A percentile compares a stretch with the other conserved stretches of the same genome.
These are phyloP conservation scores for Paraglomus occultum DNA, from an alignment of 192 early-diverging fungal species.

Conservation along the genomic window DNA sequence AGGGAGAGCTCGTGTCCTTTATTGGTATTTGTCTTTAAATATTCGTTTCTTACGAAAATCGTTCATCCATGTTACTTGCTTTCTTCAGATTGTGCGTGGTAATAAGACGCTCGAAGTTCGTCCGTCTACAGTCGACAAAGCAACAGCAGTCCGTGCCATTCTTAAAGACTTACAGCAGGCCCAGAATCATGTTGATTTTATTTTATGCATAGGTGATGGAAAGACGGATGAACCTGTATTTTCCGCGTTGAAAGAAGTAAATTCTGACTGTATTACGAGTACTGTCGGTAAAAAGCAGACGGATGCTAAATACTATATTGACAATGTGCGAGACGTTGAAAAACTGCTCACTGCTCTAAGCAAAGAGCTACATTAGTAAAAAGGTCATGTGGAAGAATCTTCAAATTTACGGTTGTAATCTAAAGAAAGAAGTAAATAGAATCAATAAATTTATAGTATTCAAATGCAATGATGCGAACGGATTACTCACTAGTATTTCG, in stretches of 20 bases:
- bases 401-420: too few relatives aligned
- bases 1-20: too few relatives aligned
- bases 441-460: too few relatives aligned
- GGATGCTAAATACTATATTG: conserved; percentile 85
- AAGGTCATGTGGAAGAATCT: too few relatives aligned
- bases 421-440: too few relatives aligned
- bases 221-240: conserved; percentile 97
- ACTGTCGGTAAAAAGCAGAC: conserved; percentile 98
- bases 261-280: conserved; percentile 59
- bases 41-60: conserved; percentile 17
- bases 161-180: conserved; percentile 65
- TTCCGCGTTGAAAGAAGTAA: conserved; percentile 55
- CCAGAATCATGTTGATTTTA: conserved; percentile 53
- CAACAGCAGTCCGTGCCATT: conserved; percentile 83
- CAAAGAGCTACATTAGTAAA: too few relatives aligned
- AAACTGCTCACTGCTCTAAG: conserved; percentile 41
- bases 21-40: background rate
- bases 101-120: conserved; percentile 97
- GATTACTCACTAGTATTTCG: too few relatives aligned
- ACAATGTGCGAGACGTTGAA: conserved; percentile 58
- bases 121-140: conserved; percentile 91
- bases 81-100: conserved; percentile 80
- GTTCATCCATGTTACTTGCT: conserved; percentile 1
- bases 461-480: too few relatives aligned
- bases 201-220: conserved; percentile 91